Conservation (phyloP, 2,329 filamentous ascomycete species). For the Xylaria arbuscula region DNA sequence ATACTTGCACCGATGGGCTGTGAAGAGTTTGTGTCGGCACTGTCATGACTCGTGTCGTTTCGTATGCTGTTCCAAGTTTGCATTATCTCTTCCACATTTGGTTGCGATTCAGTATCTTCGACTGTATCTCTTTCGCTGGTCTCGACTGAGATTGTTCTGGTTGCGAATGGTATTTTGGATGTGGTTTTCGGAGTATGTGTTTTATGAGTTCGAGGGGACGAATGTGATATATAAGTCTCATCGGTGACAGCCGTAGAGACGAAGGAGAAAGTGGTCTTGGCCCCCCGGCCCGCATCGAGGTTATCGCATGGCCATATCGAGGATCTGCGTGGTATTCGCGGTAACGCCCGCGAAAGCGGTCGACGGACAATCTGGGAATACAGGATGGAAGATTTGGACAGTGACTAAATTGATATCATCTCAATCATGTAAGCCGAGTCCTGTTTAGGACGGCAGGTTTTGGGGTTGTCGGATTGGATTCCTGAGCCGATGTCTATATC, state of each 20-base stretch:
- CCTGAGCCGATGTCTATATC: neutral
- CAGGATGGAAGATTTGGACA: slow-evolving; percentile 47
- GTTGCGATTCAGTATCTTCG: no score
- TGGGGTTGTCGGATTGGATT: neutral
- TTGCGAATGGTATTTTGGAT: neutral
- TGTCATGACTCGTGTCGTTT: no score
- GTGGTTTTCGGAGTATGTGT: neutral
- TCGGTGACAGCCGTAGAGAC: slow-evolving; percentile 40
- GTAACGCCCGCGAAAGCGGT: slow-evolving; percentile 57
- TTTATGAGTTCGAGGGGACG: slow-evolving; percentile 41
- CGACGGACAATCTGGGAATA: slow-evolving; percentile 47
- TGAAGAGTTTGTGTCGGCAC: no score
- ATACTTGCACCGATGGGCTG: no score
- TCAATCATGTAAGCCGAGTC: slow-evolving; percentile 34
- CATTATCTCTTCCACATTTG: no score
- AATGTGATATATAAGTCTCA: slow-evolving; percentile 45
- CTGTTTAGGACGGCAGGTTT: slow-evolving; percentile 26
- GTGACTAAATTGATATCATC: slow-evolving; percentile 42
- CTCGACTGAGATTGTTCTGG: neutral
- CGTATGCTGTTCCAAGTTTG: no score
- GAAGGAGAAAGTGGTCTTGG: slow-evolving; percentile 43
- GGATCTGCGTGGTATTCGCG: slow-evolving; percentile 55
- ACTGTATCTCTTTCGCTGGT: no score
- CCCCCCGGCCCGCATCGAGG: slow-evolving; percentile 52
- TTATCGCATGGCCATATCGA: slow-evolving; percentile 57